phyloP scores from a whole-genome alignment of 1,139 yeast genomes.

The Hyphopichia wangnamkhiaoensis region DNA sequence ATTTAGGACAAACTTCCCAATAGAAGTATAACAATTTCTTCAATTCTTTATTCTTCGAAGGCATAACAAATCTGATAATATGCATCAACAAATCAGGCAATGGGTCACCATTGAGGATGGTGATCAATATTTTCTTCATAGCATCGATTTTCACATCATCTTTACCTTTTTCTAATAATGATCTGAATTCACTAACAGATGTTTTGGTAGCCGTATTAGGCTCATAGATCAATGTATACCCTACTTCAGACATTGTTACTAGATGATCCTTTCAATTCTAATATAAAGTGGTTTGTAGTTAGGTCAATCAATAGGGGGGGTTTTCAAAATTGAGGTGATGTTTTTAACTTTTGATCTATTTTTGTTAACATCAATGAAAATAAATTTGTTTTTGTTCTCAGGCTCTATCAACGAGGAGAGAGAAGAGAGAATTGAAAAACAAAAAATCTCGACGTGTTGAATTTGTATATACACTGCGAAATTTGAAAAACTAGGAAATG shows the following conservation, averaged over 20 bases:
- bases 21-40: conserved; percentile 91
- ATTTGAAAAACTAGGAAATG: background rate
- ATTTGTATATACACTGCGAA: conserved; percentile 1
- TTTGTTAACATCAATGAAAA: too few species aligned
- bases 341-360: too few species aligned
- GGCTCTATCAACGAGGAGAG: too few species aligned
- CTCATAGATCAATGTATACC: conserved; percentile 76
- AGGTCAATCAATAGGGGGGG: background rate
- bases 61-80: conserved; percentile 95
- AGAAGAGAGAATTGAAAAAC: too few species aligned
- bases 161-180: conserved; percentile 81
- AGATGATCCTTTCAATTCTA: background rate
- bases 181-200: conserved; percentile 75
- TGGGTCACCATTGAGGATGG: conserved; percentile 91
- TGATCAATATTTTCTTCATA: conserved; percentile 82
- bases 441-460: conserved; percentile 9
- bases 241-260: conserved; percentile 45
- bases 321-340: too few species aligned
- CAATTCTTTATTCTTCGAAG: conserved; percentile 85
- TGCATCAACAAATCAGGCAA: conserved; percentile 97
- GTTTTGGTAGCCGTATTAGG: conserved; percentile 71
- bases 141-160: conserved; percentile 88
- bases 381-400: too few species aligned
- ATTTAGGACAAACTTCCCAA: conserved; percentile 98
- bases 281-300: background rate